Percentiles rank a stretch among this genome's conserved stretches.
These are phyloP conservation scores for Vitis amurensis DNA, from an alignment of 164 flowering plant genomes.

Conservation along the genomic window DNA sequence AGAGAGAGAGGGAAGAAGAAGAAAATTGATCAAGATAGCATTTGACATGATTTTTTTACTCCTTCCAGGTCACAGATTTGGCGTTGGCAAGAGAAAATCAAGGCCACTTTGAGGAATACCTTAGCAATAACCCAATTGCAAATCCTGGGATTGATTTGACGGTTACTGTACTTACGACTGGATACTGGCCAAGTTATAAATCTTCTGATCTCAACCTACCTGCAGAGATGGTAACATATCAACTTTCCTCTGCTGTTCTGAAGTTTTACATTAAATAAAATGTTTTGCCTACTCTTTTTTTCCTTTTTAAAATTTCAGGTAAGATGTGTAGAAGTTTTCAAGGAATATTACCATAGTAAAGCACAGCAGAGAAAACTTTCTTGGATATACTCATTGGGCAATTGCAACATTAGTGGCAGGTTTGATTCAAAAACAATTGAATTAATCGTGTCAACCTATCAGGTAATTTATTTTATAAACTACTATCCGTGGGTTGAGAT, in stretches of 20 bases:
- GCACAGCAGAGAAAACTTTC: conserved; percentile 71
- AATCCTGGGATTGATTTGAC: conserved; percentile 72
- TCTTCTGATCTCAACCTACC: conserved; percentile 65
- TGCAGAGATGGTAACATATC: conserved; percentile 53
- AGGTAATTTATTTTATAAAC: conserved; percentile 32
- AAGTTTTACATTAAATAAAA: not conserved
- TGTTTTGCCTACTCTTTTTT: not conserved
- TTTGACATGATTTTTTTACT: not conserved
- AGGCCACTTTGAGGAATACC: conserved; percentile 28
- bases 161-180: conserved; percentile 50
- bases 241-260: not conserved
- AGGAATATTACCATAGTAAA: conserved; percentile 62
- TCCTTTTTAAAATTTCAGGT: conserved; percentile 22
- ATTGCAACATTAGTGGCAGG: conserved; percentile 45
- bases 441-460: conserved; percentile 31
- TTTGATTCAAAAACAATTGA: conserved; percentile 32
- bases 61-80: conserved; percentile 57
- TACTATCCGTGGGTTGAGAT: no score
- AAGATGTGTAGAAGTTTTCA: conserved; percentile 34
- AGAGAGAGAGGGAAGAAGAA: no score
- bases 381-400: conserved; percentile 79
- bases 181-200: conserved; percentile 39
- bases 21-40: no score
- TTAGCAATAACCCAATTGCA: conserved; percentile 23
- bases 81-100: conserved; percentile 37